Evolutionary conservation across 2,329 filamentous ascomycete genomes (phyloP), one percentile per base, ranked within the genome.

Genomic region (Bimuria novae-zelandiae): DNA sequence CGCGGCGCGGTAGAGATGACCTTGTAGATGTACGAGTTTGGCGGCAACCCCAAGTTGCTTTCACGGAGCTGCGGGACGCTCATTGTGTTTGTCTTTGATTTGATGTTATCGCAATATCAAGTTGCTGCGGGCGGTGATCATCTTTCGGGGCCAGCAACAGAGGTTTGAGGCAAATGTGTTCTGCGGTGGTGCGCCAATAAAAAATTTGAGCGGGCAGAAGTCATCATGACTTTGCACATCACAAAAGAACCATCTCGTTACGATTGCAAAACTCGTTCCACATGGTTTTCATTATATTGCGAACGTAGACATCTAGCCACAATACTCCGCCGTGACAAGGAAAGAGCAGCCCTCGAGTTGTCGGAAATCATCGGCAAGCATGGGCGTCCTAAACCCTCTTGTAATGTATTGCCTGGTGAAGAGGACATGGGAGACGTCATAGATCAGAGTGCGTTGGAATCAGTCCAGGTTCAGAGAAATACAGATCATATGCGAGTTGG

Each of bases 1-100:
- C 68, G 67, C 21, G 65, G 54, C 14, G 67, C 65, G 32, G 69
- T 73, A 12, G 69, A 66, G 39, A 72, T 62, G 45, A 74, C 64
- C 39, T 62, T 67, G 63, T 75, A 75, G 57, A 75, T 74, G 65
- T 74, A 75, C 1, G 72, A 71, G 40, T 68, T 67, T 21, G 67
- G 55, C 19, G 71, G 63, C 6, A 75, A 62, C 6, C 60, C 62
- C 30, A 67, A 59, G 40, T 68, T 59, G 16, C 63, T 61, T 27
- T 51, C 57, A 14, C 57, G 46, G 14, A 54, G 46, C 33, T 63
- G 59, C 22, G 54, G 49, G 29, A 67, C 54, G 33, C 8, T 47
- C 27, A 39, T 33, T 22, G 58, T 44, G 30, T 61, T n/a, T 35
- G 17, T 17, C 3, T 14, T 14, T 25, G 5, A 12, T 36, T 14